These are phyloP conservation scores for Leishmania lainsoni DNA, from an alignment of 208 protist genomes.

Conservation along the genomic window DNA sequence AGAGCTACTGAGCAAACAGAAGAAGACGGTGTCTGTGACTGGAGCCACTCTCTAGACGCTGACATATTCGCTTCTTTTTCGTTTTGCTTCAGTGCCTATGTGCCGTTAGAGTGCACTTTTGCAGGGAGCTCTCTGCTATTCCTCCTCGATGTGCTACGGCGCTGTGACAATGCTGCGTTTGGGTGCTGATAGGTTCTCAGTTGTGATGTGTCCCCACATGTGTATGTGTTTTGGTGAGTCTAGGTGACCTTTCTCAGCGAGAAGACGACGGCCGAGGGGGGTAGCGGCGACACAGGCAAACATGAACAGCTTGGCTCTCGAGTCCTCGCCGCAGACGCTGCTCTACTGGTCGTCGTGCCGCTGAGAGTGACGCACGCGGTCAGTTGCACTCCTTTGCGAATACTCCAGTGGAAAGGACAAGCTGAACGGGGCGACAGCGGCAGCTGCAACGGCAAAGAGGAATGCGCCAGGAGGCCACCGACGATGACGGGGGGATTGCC, in stretches of 20 bases:
- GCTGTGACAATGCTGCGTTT: not conserved
- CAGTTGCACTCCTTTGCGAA: not conserved
- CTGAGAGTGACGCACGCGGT: not conserved
- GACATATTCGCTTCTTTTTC: not conserved
- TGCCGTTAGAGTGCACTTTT: not conserved
- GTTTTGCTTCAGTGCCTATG: not conserved
- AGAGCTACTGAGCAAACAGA: slow-evolving; percentile 59
- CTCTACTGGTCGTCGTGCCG: not conserved
- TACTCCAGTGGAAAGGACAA: not conserved
- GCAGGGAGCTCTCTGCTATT: not conserved
- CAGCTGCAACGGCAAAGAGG: not conserved
- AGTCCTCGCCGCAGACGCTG: not conserved
- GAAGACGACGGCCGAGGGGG: not conserved
- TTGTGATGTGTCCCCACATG: not conserved
- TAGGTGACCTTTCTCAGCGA: not conserved
- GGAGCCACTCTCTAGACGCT: slow-evolving; percentile 43
- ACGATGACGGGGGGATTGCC: not conserved
- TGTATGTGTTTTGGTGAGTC: slow-evolving; percentile 7
- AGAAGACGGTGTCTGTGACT: slow-evolving; percentile 50
- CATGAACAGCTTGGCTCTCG: not conserved
- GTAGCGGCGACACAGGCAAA: not conserved
- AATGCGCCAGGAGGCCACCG: no score
- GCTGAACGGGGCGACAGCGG: not conserved
- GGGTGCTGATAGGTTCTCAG: not conserved
- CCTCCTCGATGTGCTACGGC: no score